Base-by-base conservation (phyloP, 1,284 basidiomycete genomes). In the Chalciporus sp. region DNA sequence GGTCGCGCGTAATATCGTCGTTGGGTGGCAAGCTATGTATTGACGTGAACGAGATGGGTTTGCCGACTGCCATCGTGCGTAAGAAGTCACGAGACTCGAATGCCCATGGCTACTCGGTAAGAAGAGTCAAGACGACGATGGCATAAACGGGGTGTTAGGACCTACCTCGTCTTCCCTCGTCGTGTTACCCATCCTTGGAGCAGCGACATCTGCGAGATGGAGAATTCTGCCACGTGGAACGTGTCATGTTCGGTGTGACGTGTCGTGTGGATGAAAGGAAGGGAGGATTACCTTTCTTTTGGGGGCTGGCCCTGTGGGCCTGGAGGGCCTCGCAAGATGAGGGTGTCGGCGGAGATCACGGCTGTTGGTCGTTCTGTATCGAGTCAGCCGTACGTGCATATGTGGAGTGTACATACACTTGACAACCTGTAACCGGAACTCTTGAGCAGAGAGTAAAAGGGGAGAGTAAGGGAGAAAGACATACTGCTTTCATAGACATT, bases 71-170 rank as follows among this genome's bases (percentile, higher is more conserved):
- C 49, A 94, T 75, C 37, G 85, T 76, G 47, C 95, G 88, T 37
- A 98, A 80, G 73, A 88, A 97, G 75, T 98, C 96, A 65, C 96
- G 88, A 41, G 94, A 88, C 67, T 95, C 91, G 68, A 91, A 98
- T 5, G 95, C 92, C 83, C 90, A 94, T 9, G 89, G 85, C 90
- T 95, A 46, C 12, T 48, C 19, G 20, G 40, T 23, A 23, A 12
- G 19, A 23, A 23, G 10, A 3, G 2, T 67, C 3, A 61, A 50
- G 3, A 39, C 1, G 14, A 17, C 17, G 14, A 19, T 17, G 35
- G 42, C 12, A 27, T 27, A 20, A 8, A 29, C 6, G 8, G 12
- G 17, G 20, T 2, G 20, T 11, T 3, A 16, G 43, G 14, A 62
- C 80, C 58, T 59, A 88, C 92, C 80, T 97, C 94, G 68, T 97